phyloP scores from a whole-genome alignment of 441 rosid genomes.

The Corymbia calophylla region DNA sequence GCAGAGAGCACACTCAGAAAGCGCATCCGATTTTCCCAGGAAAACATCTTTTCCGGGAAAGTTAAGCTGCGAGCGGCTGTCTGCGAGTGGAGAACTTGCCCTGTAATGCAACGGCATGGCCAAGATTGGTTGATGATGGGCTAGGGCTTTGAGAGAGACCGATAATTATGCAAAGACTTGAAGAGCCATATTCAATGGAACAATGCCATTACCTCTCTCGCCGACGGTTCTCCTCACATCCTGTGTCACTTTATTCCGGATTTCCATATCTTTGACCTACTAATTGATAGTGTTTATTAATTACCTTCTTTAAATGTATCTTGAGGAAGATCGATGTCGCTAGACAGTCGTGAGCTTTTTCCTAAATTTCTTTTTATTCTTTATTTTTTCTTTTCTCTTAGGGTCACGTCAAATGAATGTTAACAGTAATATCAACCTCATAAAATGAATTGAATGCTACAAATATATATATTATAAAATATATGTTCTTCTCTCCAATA shows the following conservation, averaged over 20 bases:
- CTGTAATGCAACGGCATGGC: neutral
- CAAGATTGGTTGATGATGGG: neutral
- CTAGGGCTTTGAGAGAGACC: neutral
- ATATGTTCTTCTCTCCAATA: too few relatives aligned
- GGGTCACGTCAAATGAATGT: neutral
- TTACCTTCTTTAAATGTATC: neutral
- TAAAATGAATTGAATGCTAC: too few relatives aligned
- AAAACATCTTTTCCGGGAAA: neutral
- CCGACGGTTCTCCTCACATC: neutral
- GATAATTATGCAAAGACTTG: neutral
- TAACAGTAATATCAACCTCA: too few relatives aligned
- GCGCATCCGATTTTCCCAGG: neutral
- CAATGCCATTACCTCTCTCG: neutral
- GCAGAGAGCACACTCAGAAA: slow-evolving; percentile 15
- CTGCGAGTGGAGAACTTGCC: neutral
- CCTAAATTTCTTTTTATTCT: neutral
- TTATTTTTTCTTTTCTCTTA: neutral
- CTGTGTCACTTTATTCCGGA: neutral
- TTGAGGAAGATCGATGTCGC: neutral
- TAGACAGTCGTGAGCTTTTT: neutral
- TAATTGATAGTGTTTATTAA: neutral
- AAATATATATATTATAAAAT: too few relatives aligned
- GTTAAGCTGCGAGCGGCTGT: neutral
- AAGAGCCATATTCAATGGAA: neutral
- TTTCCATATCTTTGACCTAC: neutral